Evolutionary conservation across 352 stramenopile genomes (phyloP), one percentile per base, ranked within the genome.

Genomic region (Pythium rhizo-oryzae): DNA sequence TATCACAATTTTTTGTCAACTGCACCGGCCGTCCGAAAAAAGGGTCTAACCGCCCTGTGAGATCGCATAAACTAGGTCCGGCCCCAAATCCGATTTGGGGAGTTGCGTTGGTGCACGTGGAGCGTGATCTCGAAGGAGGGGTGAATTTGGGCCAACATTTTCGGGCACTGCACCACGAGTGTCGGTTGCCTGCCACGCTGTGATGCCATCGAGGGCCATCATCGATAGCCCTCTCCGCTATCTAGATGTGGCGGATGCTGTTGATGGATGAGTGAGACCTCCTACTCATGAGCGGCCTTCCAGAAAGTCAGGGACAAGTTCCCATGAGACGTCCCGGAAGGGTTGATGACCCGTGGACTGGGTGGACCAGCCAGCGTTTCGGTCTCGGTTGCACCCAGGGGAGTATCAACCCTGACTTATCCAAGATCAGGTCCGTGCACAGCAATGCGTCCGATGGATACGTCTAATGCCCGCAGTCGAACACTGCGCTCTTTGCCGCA

Each of bases 21-120:
- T 21, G 25, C 21, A 2, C 7, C 19, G 9, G 28, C 21, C 25
- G 5, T 54, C 9, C 23, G 8, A 13, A 39, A 39, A 39, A 39
- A 56, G 0, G 25, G 25, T 56, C 24, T 28, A 39, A 39, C 9
- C 16, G 15, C 9, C 37, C 50, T 56, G 50, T 39, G 24, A 56
- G 25, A 56, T 37, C 24, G 25, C 50, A 56, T 56, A 56, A 56
- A 56, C 50, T 39, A 39, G 23, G 13, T 56, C 50, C 2, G 37
- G 21, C 35, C 12, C 35, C 41, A 47, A n/a, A 47, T 47, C 41
- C 41, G 41, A n/a, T 47, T 47, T 47, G 15, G 41, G 41, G 18
- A 47, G 5, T 33, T 6, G 28, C 6, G 41, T 41, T 41, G 35
- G 35, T 41, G 35, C 35, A 41, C 8, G 8, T 11, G 35, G 35